phyloP scores from a whole-genome alignment of 805 yeast species.

The Metschnikowia shivogae region DNA sequence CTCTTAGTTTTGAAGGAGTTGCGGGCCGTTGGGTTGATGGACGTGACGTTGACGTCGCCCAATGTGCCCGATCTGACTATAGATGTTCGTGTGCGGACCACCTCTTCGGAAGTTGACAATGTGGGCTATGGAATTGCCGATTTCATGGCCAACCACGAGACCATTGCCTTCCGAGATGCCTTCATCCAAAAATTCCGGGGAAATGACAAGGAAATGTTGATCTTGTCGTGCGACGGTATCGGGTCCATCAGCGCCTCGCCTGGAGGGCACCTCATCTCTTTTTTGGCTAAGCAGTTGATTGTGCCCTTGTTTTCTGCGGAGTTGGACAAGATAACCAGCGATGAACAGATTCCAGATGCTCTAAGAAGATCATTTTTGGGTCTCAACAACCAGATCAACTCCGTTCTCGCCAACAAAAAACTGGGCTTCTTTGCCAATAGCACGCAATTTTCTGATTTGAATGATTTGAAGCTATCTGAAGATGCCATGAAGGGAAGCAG shows the following conservation, averaged over 20 bases:
- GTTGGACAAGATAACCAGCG: constrained; percentile 40
- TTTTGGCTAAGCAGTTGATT: constrained; percentile 67
- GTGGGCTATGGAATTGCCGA: constrained; percentile 92
- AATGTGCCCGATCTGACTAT: constrained; percentile 84
- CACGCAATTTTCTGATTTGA: constrained; percentile 38
- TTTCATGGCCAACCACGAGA: constrained; percentile 62
- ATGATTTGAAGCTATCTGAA: constrained; percentile 50
- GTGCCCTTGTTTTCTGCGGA: constrained; percentile 67
- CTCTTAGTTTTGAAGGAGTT: constrained; percentile 59
- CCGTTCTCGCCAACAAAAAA: constrained; percentile 43
- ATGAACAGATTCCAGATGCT: constrained; percentile 64
- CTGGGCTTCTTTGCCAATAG: constrained; percentile 37
- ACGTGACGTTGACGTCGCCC: constrained; percentile 86
- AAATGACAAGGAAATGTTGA: constrained; percentile 70
- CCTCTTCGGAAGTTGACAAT: constrained; percentile 72
- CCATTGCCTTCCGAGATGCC: constrained; percentile 73
- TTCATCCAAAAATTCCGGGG: constrained; percentile 87
- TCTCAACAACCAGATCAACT: constrained; percentile 79
- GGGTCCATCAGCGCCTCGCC: constrained; percentile 5
- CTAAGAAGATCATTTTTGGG: constrained; percentile 75
- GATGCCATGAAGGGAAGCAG: constrained; percentile 83
- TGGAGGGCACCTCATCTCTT: constrained; percentile 59
- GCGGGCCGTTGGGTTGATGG: constrained; percentile 82
- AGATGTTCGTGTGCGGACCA: constrained; percentile 82
- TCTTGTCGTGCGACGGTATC: constrained; percentile 39